Evolutionary conservation across 148 eudicot species (phyloP).

Genomic region (Heliosperma pusillum): DNA sequence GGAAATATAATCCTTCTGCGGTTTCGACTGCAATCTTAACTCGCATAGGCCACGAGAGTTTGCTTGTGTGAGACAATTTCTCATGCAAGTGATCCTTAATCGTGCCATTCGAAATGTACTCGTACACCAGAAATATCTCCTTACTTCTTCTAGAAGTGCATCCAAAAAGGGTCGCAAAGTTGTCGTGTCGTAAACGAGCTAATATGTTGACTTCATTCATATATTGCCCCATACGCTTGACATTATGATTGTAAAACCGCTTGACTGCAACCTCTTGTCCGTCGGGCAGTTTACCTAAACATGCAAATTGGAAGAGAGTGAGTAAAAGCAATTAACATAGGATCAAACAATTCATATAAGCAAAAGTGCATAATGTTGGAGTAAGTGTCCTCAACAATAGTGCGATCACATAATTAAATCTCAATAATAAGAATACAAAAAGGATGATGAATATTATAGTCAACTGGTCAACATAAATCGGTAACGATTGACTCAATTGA

Average conservation of each 20-base stretch:
- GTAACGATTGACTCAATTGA: no score
- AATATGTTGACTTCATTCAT: background rate
- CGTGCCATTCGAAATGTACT: background rate
- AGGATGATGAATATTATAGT: no score
- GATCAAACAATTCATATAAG: no score
- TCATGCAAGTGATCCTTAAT: background rate
- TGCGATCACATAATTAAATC: no score
- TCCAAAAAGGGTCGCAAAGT: background rate
- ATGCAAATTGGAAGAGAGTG: no score
- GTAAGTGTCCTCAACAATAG: no score
- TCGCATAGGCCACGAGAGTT: background rate
- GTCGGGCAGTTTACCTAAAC: background rate
- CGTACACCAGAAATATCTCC: background rate
- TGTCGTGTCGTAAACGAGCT: background rate
- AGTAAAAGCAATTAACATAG: no score
- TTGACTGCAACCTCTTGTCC: background rate
- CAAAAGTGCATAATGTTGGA: no score
- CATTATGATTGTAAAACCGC: background rate
- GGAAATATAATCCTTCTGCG: background rate
- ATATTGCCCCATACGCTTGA: background rate
- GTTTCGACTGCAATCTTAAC: background rate
- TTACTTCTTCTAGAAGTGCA: background rate
- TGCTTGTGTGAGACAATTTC: background rate
- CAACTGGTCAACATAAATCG: no score
- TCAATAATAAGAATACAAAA: no score